Conservation (phyloP, 805 yeast species). For the Metschnikowia gelsemii region DNA sequence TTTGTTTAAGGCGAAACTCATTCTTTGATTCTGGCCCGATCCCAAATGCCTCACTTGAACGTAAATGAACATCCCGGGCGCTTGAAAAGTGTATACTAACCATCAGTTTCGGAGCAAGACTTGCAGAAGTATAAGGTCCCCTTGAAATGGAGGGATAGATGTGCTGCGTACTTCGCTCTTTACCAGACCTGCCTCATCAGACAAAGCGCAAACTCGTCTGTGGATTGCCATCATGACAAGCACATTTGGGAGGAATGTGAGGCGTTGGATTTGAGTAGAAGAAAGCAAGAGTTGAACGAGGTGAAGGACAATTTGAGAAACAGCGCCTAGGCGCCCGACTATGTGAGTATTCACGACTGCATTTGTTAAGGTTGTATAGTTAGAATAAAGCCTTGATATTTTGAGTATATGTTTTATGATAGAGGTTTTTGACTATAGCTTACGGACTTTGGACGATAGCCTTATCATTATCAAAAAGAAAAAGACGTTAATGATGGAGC, state of each 20-base stretch:
- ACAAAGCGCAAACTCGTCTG: constrained; percentile 42
- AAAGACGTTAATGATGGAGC: no score
- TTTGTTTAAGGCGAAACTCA: background rate
- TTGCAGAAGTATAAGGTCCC: constrained; percentile 80
- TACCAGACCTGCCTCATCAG: constrained; percentile 45
- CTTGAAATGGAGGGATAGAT: constrained; percentile 76
- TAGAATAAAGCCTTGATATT: constrained; percentile 4
- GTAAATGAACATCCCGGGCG: background rate
- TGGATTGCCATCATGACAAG: constrained; percentile 70
- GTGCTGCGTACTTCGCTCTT: constrained; percentile 58
- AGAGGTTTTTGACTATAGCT: no score
- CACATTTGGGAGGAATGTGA: constrained; percentile 86
- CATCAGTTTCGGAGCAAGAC: constrained; percentile 72
- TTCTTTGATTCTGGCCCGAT: background rate
- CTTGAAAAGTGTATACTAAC: constrained; percentile 21
- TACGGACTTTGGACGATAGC: no score
- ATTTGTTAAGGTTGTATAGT: constrained; percentile 7
- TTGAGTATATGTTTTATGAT: background rate
- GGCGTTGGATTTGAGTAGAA: constrained; percentile 74
- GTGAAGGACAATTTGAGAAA: constrained; percentile 44
- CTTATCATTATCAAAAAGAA: background rate
- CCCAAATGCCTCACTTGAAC: background rate
- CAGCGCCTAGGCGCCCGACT: constrained; percentile 3
- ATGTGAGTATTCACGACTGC: constrained; percentile 4
- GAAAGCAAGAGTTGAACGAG: constrained; percentile 68